Evolutionary conservation across 352 stramenopile species (phyloP).

Genomic region (Hyphochytrium catenoides): DNA sequence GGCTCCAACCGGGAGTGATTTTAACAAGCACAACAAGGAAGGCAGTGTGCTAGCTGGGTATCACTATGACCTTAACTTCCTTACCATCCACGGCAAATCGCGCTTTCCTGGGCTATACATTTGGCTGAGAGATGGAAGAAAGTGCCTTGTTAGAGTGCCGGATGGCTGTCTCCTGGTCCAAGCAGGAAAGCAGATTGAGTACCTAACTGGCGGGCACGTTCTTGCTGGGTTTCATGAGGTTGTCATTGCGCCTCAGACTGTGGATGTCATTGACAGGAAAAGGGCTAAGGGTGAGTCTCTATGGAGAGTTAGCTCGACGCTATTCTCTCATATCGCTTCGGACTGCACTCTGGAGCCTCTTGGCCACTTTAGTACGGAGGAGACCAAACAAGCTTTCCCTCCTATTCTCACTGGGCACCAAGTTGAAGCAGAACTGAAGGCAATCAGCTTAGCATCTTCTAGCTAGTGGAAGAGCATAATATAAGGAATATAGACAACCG

Average conservation of each 20-base stretch:
- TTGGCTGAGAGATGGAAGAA: slow-evolving; percentile 61
- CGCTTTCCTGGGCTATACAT: slow-evolving; percentile 68
- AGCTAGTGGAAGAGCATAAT: too few species aligned
- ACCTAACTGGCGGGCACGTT: slow-evolving; percentile 69
- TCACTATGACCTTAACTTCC: slow-evolving; percentile 77
- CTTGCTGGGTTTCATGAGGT: slow-evolving; percentile 78
- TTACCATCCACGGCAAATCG: slow-evolving; percentile 78
- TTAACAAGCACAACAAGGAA: slow-evolving; percentile 40
- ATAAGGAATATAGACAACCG: too few species aligned
- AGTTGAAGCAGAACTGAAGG: slow-evolving; percentile 52
- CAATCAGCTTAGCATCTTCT: too few species aligned
- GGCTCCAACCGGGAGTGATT: slow-evolving; percentile 66
- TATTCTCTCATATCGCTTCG: slow-evolving; percentile 70
- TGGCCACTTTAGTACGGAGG: slow-evolving; percentile 37
- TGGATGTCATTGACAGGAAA: slow-evolving; percentile 32
- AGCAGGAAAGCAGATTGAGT: slow-evolving; percentile 72
- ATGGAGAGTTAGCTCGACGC: slow-evolving; percentile 71
- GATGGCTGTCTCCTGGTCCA: slow-evolving; percentile 65
- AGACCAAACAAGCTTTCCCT: slow-evolving; percentile 37
- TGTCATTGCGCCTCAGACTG: slow-evolving; percentile 40
- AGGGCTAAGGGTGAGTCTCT: slow-evolving; percentile 41
- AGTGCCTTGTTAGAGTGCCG: slow-evolving; percentile 56
- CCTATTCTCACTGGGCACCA: slow-evolving; percentile 54
- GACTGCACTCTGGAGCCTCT: slow-evolving; percentile 58
- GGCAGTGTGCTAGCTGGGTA: slow-evolving; percentile 70